Evolutionary conservation across 2,329 filamentous ascomycete genomes (phyloP).

Genomic region (Juglanconis sp.): DNA sequence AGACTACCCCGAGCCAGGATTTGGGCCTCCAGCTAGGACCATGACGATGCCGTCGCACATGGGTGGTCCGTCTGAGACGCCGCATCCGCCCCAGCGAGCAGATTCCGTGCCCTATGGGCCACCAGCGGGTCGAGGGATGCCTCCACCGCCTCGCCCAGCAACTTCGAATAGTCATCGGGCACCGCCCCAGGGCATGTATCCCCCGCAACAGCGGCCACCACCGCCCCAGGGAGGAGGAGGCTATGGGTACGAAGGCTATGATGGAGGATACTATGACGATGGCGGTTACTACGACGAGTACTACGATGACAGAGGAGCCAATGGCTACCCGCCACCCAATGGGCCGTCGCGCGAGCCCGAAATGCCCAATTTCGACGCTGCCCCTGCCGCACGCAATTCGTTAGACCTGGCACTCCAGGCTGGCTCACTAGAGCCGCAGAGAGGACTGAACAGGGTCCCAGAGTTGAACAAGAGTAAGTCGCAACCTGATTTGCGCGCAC

Average conservation of each 20-base stretch:
- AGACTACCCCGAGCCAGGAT: slow-evolving; percentile 39
- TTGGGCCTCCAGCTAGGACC: slow-evolving; percentile 53
- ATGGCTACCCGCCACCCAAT: slow-evolving; percentile 27
- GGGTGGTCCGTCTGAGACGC: slow-evolving; percentile 32
- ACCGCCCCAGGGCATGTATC: slow-evolving; percentile 52
- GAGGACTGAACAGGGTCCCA: slow-evolving; percentile 47
- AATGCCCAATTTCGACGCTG: slow-evolving; percentile 43
- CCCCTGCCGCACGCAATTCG: slow-evolving; percentile 36
- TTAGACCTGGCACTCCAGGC: slow-evolving; percentile 48
- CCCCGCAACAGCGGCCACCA: slow-evolving; percentile 39
- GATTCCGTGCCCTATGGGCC: slow-evolving; percentile 47
- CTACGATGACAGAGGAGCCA: slow-evolving; percentile 38
- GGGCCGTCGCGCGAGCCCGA: slow-evolving; percentile 27
- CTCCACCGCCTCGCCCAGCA: slow-evolving; percentile 47
- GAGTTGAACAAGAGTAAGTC: slow-evolving; percentile 61
- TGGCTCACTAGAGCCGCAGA: slow-evolving; percentile 39
- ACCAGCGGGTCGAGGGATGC: slow-evolving; percentile 41
- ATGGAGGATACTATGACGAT: slow-evolving; percentile 34
- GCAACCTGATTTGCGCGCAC: slow-evolving; percentile 63
- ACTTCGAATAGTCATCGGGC: slow-evolving; percentile 52
- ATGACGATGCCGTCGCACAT: slow-evolving; percentile 58
- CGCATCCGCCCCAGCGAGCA: slow-evolving; percentile 33
- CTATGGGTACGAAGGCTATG: slow-evolving; percentile 26
- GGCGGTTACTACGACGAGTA: slow-evolving; percentile 50
- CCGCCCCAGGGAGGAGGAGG: slow-evolving; percentile 25